Conservation (phyloP, 179 eudicot species). For the Actinidia polygama region DNA sequence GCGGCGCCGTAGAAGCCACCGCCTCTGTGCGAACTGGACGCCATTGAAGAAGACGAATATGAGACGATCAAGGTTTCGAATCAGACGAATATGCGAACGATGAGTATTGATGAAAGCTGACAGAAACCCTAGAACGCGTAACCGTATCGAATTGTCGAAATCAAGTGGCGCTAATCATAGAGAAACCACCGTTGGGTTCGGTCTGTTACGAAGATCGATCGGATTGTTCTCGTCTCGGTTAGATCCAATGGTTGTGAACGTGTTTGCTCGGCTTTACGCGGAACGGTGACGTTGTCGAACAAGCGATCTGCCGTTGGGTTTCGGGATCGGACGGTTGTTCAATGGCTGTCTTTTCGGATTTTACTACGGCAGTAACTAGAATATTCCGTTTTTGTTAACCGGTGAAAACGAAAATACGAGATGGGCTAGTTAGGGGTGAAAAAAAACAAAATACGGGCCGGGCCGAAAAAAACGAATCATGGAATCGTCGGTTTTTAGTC, state of each 20-base stretch:
- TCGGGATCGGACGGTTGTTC: constrained; percentile 1
- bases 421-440: no score
- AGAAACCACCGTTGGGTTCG: neutral
- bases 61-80: neutral
- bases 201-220: neutral
- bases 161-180: neutral
- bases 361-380: no score
- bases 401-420: no score
- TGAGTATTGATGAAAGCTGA: neutral
- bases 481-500: no score
- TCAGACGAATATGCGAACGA: neutral
- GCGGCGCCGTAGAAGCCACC: constrained; percentile 38
- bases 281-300: neutral
- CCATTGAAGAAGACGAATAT: constrained; percentile 34
- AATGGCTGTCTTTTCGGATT: neutral
- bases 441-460: no score
- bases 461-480: no score
- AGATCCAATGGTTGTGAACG: neutral
- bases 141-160: neutral
- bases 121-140: neutral
- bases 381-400: no score
- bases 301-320: constrained; percentile 4
- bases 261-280: neutral
- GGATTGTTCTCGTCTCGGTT: no score
- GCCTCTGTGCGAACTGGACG: constrained; percentile 36